Evolutionary conservation across 78 protist genomes (phyloP), one percentile per base, ranked within the genome.

Genomic region (Capsaspora owczarzaki): DNA sequence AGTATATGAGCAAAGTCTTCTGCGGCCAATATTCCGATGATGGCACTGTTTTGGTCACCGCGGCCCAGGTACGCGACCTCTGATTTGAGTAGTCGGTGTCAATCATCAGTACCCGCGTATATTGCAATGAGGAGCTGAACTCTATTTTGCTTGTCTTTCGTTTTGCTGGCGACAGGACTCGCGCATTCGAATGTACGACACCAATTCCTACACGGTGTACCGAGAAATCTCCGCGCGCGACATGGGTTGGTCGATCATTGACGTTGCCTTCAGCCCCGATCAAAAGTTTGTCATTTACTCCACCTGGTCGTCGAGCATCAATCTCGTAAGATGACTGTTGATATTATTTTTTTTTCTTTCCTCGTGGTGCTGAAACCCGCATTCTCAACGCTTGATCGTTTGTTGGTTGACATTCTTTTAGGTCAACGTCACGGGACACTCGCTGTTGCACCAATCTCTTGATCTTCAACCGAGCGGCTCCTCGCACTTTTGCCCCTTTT

Each of bases 401-500:
- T n/a, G n/a, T n/a, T n/a, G n/a, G n/a, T n/a, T n/a, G n/a, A n/a
- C n/a, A n/a, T n/a, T n/a, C n/a, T n/a, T n/a, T n/a, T n/a, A n/a
- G n/a, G n/a, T n/a, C n/a, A 44, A 76, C 38, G 38, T 16, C 47
- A 27, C 80, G 43, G 43, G 60, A 43, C 51, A 41, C 72, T 33
- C n/a, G n/a, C 81, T 49, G 25, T 51, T 60, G 12, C 81, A 83
- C 43, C 43, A 66, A 44, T 40, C 79, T 0, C 76, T 83, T 25
- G 61, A 60, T 49, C 35, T 43, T 19, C 27, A 76, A 72, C 40
- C 53, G 33, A 44, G 0, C 10, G 1, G 37, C 40, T 3, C 0
- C 0, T 60, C 43, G 6, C 47, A 86, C 25, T 89, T 87, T 42
- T 87, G 94, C 76, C 66, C 87, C 41, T 91, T 82, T 40, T 53